Percentiles rank a stretch among this genome's conserved stretches.
Evolutionary conservation across 1,139 yeast genomes (phyloP).

Genomic region (Pneumocystis jirovecii): DNA sequence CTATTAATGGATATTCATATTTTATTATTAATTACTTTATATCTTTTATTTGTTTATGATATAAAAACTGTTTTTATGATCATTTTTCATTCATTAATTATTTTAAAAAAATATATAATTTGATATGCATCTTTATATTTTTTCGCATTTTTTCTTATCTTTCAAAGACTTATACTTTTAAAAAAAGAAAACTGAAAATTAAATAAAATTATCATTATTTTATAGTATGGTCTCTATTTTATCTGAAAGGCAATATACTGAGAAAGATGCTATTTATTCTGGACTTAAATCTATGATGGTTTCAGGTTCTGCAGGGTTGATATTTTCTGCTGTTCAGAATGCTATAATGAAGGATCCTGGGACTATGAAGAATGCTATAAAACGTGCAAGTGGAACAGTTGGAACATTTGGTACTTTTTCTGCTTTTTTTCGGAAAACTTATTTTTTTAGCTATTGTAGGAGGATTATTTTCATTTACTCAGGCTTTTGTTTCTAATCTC

Average conservation of each 20-base stretch:
- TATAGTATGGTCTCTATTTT: not conserved
- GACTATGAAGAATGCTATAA: conserved; percentile 19
- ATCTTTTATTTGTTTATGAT: too few species aligned
- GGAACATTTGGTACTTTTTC: not conserved
- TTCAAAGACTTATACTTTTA: not conserved
- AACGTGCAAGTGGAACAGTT: conserved; percentile 19
- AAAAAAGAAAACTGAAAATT: not conserved
- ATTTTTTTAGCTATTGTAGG: conserved; percentile 22
- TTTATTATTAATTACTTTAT: too few species aligned
- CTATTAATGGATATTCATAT: not conserved
- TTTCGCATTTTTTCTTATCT: too few species aligned
- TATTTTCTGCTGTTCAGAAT: conserved; percentile 29
- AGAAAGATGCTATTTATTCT: conserved; percentile 29
- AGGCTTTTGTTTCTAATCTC: conserved; percentile 30
- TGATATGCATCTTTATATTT: too few species aligned
- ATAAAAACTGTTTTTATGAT: not conserved
- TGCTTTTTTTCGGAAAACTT: not conserved
- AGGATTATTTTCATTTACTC: conserved; percentile 29
- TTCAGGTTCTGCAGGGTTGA: conserved; percentile 29
- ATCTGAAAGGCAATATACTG: not conserved
- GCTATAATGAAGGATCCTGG: conserved; percentile 20
- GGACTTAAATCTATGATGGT: conserved; percentile 29
- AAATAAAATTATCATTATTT: not conserved
- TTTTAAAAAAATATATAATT: too few species aligned
- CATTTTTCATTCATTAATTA: not conserved